Evolutionary conservation across 306 rosid species (phyloP), one percentile per base, ranked within the genome.

Genomic region (Citrullus amarus): DNA sequence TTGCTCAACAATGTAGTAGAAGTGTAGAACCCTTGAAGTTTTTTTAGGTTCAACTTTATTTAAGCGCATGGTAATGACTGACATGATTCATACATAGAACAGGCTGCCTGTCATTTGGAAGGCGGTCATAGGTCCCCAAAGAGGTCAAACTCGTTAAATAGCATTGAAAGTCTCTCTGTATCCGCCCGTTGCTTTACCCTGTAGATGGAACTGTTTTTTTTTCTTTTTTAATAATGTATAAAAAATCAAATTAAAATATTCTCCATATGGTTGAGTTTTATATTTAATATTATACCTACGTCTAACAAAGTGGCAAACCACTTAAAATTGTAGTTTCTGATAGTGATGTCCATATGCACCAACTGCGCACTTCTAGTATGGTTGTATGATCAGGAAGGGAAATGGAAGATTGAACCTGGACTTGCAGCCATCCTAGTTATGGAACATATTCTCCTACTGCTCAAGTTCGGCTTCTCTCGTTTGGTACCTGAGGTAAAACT

Each of bases 341-440:
- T 82, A 69, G 81, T 92, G 83, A 88, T 86, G 89, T 91, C 98
- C 6, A 92, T 95, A 83, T 92, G 97, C 96, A 92, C 98, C 79
- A 95, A 95, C 89, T 91, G 97, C 53, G 97, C 98, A 20, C 96
- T 95, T 75, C 82, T 95, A 41, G 99, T 82, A 48, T 95, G 99
- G 97, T 82, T 95, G 60, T 95, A 88, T 68, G 99, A 95, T 79
- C 89, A 90, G 59, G 97, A 95, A 77, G 93, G 97, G 17, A 95
- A 92, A 80, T 95, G 97, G 99, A 95, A 88, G 78, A 86, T 92
- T 83, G 99, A 95, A 85, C 98, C 98, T 66, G 99, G 98, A 67
- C 97, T 96, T 43, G 98, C 96, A 8, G 97, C 93, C 22, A 96
- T 96, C 62, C 82, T 96, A 34, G 82, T 96, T 78, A 92, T 96